Base-by-base conservation (phyloP, 495 filamentous ascomycete species). In the Lasiosphaeria ovina region DNA sequence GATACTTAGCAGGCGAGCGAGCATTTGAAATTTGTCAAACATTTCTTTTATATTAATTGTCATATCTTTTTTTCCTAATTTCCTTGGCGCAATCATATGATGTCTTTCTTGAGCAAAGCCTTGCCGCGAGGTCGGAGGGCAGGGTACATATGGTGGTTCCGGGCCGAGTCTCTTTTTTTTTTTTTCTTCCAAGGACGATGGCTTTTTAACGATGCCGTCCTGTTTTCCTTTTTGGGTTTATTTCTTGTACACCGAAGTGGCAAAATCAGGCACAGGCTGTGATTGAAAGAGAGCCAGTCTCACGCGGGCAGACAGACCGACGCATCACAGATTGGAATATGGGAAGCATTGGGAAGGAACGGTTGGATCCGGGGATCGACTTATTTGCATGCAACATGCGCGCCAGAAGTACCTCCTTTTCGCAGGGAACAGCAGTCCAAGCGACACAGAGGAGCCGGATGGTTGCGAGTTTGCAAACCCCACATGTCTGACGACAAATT, bases 1-100 rank as follows among this genome's bases (percentile, higher is more conserved):
- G 58, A 45, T 54, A 57, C 45, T 65, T 66, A 68, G 69, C 68
- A 68, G 68, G 69, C 71, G 66, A 68, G 69, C 69, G 62, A 64
- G 65, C 48, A 50, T 57, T 64, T 69, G 57, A 50, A 54, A 63
- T 65, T 62, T 58, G 58, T 55, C 32, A 62, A 14, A 49, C 47
- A 55, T 59, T 62, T 64, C 63, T 55, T 47, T 35, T 45, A 69
- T 60, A 66, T 73, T 59, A 56, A 61, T 32, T 63, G 58, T 63
- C 50, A 54, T 61, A 62, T 69, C 45, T 38, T 51, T 61, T 52
- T 56, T 58, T 48, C 24, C 24, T 24, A 24, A 24, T 44, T 66
- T 61, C 60, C 54, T 61, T 51, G 67, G 66, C 64, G 60, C 66
- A 68, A 61, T 53, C 49, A 65, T 61, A 49, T 69, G 60, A 54